These are phyloP conservation scores for Apiospora pterosperma DNA, from an alignment of 2,329 filamentous ascomycete species.

Conservation along the genomic window DNA sequence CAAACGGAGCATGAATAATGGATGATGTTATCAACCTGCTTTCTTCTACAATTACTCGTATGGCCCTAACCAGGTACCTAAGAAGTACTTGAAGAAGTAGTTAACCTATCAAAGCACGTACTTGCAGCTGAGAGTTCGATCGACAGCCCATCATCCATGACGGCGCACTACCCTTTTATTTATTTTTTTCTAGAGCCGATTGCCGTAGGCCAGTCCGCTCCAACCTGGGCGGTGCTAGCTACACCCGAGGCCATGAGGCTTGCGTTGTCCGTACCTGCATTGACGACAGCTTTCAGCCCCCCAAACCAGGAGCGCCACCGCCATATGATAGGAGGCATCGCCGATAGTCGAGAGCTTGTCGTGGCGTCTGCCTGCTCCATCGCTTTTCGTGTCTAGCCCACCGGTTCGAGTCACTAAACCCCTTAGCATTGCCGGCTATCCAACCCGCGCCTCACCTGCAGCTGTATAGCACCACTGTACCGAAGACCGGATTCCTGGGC, in stretches of 20 bases:
- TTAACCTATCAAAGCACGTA: no score
- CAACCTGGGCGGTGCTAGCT: no score
- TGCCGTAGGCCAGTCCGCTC: no score
- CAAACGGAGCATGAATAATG: no score
- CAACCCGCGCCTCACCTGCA: not conserved
- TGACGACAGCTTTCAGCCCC: not conserved
- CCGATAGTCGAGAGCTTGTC: not conserved
- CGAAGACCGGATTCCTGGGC: not conserved
- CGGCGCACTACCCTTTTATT: no score
- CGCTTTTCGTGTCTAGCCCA: not conserved
- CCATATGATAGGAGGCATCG: not conserved
- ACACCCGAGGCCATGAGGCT: not conserved
- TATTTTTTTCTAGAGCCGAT: no score
- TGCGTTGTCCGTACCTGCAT: not conserved
- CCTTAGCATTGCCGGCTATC: not conserved
- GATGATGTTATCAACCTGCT: no score
- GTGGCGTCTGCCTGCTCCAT: not conserved
- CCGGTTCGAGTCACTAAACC: not conserved
- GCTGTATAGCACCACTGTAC: not conserved
- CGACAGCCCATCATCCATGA: no score
- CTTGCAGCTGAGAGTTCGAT: no score
- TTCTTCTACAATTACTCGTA: no score
- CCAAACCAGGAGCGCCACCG: not conserved
- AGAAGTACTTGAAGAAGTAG: no score
- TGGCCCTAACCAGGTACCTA: no score